phyloP scores from a whole-genome alignment of 2,329 filamentous ascomycete genomes.

The Cladobotryum protrusum region DNA sequence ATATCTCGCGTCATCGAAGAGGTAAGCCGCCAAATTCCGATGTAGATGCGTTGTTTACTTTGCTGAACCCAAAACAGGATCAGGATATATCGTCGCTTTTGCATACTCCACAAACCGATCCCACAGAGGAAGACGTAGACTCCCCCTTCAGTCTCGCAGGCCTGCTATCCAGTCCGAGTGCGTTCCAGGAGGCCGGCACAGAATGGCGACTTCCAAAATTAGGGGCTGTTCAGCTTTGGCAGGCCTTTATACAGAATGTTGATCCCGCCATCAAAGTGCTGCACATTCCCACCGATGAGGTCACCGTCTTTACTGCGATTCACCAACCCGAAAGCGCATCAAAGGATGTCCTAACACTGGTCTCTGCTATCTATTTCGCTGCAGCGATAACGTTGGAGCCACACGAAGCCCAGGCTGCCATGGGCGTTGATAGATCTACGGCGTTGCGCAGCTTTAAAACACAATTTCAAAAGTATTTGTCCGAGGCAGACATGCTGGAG shows the following conservation, averaged over 20 bases:
- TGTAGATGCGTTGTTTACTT: neutral
- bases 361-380: constrained; percentile 45
- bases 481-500: constrained; percentile 34
- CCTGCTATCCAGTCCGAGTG: constrained; percentile 23
- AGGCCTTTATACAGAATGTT: constrained; percentile 21
- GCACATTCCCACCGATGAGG: constrained; percentile 26
- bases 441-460: constrained; percentile 24
- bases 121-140: constrained; percentile 4
- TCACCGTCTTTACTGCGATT: constrained; percentile 26
- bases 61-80: constrained; percentile 8
- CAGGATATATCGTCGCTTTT: constrained; percentile 11
- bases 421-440: constrained; percentile 18
- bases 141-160: constrained; percentile 29
- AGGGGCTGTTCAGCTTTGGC: constrained; percentile 26
- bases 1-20: constrained; percentile 30
- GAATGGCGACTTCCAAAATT: constrained; percentile 21
- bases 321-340: constrained; percentile 22
- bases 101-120: constrained; percentile 8
- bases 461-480: constrained; percentile 33
- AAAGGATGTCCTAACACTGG: constrained; percentile 29
- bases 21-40: constrained; percentile 13
- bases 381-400: constrained; percentile 35
- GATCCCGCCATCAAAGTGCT: constrained; percentile 24
- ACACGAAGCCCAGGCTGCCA: constrained; percentile 28
- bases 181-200: constrained; percentile 10